Conservation (phyloP, 2,329 filamentous ascomycete species). For the Clarireedia paspali region DNA sequence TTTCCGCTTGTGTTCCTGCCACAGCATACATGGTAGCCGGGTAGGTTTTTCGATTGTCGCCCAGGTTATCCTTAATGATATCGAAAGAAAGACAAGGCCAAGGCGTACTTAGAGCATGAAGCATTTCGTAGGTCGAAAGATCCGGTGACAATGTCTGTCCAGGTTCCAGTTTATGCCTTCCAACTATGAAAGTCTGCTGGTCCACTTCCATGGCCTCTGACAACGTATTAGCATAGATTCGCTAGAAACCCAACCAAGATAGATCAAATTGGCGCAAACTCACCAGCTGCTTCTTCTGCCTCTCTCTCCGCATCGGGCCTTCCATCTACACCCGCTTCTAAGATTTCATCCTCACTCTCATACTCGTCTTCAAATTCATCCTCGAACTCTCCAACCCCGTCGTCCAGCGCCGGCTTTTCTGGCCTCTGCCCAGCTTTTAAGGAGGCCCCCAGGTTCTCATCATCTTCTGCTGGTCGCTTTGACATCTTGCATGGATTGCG, state of each 20-base stretch:
- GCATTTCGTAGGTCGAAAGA: slow-evolving; percentile 92
- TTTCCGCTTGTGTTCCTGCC: slow-evolving; percentile 86
- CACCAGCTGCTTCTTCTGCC: slow-evolving; percentile 73
- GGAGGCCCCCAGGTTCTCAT: slow-evolving; percentile 38
- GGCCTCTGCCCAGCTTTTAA: slow-evolving; percentile 55
- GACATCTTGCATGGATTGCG: slow-evolving; percentile 39
- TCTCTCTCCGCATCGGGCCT: slow-evolving; percentile 87
- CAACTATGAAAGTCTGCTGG: slow-evolving; percentile 91
- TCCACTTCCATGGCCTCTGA: slow-evolving; percentile 84
- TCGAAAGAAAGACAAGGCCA: slow-evolving; percentile 98
- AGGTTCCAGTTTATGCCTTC: slow-evolving; percentile 81
- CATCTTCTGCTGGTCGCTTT: slow-evolving; percentile 48
- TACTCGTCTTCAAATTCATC: slow-evolving; percentile 93
- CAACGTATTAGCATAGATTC: slow-evolving; percentile 16
- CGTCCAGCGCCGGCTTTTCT: slow-evolving; percentile 51
- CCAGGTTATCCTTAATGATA: slow-evolving; percentile 76
- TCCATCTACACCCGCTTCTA: slow-evolving; percentile 91
- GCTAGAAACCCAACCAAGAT: neutral
- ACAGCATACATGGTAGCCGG: slow-evolving; percentile 94
- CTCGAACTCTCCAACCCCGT: slow-evolving; percentile 75
- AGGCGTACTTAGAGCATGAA: slow-evolving; percentile 85
- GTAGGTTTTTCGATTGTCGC: slow-evolving; percentile 85
- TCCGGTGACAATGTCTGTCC: slow-evolving; percentile 90
- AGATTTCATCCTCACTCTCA: slow-evolving; percentile 84
- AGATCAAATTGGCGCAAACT: slow-evolving; percentile 17